Evolutionary conservation across 768 basidiomycete genomes (phyloP).

Genomic region (Rhizopogon rudus): DNA sequence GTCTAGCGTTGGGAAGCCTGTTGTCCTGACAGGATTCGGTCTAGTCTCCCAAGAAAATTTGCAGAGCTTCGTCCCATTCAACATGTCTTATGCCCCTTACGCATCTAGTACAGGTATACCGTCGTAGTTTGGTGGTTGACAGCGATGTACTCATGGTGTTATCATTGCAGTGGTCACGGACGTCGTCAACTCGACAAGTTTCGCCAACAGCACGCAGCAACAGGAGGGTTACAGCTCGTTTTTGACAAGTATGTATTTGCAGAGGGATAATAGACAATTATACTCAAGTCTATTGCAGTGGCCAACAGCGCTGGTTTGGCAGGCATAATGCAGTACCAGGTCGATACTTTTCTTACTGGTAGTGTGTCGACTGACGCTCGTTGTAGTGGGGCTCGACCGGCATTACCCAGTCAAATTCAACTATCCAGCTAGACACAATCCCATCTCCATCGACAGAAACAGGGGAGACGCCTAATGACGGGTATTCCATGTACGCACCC

Average conservation of each 20-base stretch:
- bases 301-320: conserved; percentile 33
- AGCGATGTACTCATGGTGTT: neutral
- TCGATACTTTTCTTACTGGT: neutral
- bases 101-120: conserved; percentile 26
- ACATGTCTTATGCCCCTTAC: conserved; percentile 41
- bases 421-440: conserved; percentile 32
- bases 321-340: conserved; percentile 24
- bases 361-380: neutral
- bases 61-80: conserved; percentile 57
- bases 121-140: neutral
- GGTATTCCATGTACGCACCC: conserved; percentile 39
- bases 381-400: conserved; percentile 47
- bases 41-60: conserved; percentile 54
- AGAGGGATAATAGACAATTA: no score
- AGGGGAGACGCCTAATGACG: conserved; percentile 59
- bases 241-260: conserved; percentile 36
- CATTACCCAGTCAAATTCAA: conserved; percentile 40
- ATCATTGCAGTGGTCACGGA: conserved; percentile 10
- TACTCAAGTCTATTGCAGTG: conserved; percentile 21
- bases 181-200: conserved; percentile 29
- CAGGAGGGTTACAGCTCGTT: conserved; percentile 50
- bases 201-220: conserved; percentile 50
- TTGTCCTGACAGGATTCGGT: conserved; percentile 52
- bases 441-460: conserved; percentile 27
- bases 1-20: conserved; percentile 50